Evolutionary conservation across 2,329 filamentous ascomycete species (phyloP).

Genomic region (Anisogramma anomala): DNA sequence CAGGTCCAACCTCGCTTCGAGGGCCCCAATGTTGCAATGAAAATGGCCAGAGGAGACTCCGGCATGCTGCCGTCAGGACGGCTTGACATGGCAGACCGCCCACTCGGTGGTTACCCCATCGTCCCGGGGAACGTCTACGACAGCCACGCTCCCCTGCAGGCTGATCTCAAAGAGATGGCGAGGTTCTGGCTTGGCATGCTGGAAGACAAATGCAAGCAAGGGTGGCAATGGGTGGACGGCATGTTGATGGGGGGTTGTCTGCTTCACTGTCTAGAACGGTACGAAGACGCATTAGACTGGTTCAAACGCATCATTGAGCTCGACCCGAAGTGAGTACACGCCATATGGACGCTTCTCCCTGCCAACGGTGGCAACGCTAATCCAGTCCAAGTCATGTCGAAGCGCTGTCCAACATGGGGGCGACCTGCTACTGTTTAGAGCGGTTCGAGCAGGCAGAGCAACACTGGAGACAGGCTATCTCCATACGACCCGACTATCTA

Average conservation of each 20-base stretch:
- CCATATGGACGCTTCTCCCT: background rate
- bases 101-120: slow-evolving; percentile 7
- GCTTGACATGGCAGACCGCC: slow-evolving; percentile 8
- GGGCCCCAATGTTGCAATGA: slow-evolving; percentile 6
- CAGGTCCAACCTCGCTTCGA: slow-evolving; percentile 4
- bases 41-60: slow-evolving; percentile 11
- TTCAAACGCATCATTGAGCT: slow-evolving; percentile 52
- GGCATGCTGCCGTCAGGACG: slow-evolving; percentile 6
- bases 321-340: slow-evolving; percentile 39
- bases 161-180: slow-evolving; percentile 41
- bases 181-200: slow-evolving; percentile 60
- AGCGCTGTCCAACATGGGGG: slow-evolving; percentile 85
- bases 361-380: slow-evolving; percentile 7
- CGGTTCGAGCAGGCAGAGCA: slow-evolving; percentile 73
- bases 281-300: slow-evolving; percentile 64
- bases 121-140: slow-evolving; percentile 16
- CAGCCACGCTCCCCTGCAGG: slow-evolving; percentile 22
- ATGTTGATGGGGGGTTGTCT: slow-evolving; percentile 86
- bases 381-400: slow-evolving; percentile 61
- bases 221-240: slow-evolving; percentile 85
- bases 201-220: slow-evolving; percentile 62
- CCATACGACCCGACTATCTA: slow-evolving; percentile 73
- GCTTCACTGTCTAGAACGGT: slow-evolving; percentile 78
- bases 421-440: slow-evolving; percentile 73
- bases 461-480: slow-evolving; percentile 77